Conservation (phyloP, 83 land plant genomes). For the Picea mariana region DNA sequence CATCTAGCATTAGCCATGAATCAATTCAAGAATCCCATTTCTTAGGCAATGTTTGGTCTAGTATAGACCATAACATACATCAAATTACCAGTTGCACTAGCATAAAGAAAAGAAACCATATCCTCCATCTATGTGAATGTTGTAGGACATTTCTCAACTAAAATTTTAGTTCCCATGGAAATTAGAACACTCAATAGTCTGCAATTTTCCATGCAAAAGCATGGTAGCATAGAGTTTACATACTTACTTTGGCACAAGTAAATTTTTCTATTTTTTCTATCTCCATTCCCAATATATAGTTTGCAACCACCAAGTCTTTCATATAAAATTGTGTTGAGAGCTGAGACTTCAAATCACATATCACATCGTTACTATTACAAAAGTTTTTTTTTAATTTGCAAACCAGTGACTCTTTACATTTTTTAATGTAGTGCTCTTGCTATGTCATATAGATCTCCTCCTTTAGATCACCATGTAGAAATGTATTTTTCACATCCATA, state of each 20-base stretch:
- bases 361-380: not conserved
- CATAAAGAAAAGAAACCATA: not conserved
- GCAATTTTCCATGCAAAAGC: not conserved
- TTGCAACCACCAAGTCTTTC: not conserved
- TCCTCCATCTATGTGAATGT: not conserved
- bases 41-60: no score
- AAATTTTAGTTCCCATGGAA: not conserved
- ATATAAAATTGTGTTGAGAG: not conserved
- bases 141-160: not conserved
- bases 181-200: not conserved
- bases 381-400: no score
- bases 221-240: not conserved
- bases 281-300: not conserved
- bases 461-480: no score
- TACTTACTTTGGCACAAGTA: not conserved
- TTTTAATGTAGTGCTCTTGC: no score
- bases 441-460: no score
- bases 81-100: not conserved
- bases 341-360: not conserved
- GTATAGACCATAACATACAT: not conserved
- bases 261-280: not conserved
- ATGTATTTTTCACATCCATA: no score
- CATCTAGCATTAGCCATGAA: not conserved
- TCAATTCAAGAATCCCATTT: not conserved
- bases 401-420: no score